phyloP scores from a whole-genome alignment of 2,329 filamentous ascomycete species.

The Phoma sp. region DNA sequence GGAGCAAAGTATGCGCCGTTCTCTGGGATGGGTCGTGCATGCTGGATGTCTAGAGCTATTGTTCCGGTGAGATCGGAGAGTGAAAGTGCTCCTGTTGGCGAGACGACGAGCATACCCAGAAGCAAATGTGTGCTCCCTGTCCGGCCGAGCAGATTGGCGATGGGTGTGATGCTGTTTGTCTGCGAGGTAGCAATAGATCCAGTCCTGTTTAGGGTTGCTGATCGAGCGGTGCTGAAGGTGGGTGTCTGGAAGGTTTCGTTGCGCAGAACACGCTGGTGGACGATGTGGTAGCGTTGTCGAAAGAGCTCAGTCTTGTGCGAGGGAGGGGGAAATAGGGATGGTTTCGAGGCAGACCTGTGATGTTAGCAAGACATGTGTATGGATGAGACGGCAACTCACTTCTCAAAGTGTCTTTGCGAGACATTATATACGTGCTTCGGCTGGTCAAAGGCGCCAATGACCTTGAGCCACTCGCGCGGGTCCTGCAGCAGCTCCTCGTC shows the following conservation, averaged over 20 bases:
- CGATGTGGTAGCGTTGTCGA: constrained; percentile 87
- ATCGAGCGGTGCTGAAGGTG: constrained; percentile 68
- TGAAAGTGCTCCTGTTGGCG: constrained; percentile 82
- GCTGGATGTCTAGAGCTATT: constrained; percentile 81
- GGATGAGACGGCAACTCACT: constrained; percentile 53
- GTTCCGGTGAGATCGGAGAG: constrained; percentile 89
- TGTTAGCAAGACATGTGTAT: constrained; percentile 17
- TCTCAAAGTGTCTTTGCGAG: constrained; percentile 89
- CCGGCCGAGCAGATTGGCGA: constrained; percentile 77
- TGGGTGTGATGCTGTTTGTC: constrained; percentile 87
- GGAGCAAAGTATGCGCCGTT: constrained; percentile 92
- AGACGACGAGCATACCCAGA: constrained; percentile 79
- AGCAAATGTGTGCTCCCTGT: constrained; percentile 86
- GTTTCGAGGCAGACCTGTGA: constrained; percentile 49
- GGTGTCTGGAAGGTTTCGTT: constrained; percentile 93
- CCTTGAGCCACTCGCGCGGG: constrained; percentile 81
- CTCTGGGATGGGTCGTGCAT: constrained; percentile 81
- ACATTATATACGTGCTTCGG: constrained; percentile 80
- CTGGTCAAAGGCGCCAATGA: constrained; percentile 85
- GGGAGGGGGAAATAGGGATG: constrained; percentile 69
- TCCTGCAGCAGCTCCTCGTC: constrained; percentile 68
- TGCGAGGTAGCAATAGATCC: constrained; percentile 59
- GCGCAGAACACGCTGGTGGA: constrained; percentile 88
- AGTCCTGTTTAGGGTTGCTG: constrained; percentile 63
- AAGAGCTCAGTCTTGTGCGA: constrained; percentile 86